These are phyloP conservation scores for Verticillium tricorpus DNA, from an alignment of 2,329 filamentous ascomycete genomes.

Conservation along the genomic window DNA sequence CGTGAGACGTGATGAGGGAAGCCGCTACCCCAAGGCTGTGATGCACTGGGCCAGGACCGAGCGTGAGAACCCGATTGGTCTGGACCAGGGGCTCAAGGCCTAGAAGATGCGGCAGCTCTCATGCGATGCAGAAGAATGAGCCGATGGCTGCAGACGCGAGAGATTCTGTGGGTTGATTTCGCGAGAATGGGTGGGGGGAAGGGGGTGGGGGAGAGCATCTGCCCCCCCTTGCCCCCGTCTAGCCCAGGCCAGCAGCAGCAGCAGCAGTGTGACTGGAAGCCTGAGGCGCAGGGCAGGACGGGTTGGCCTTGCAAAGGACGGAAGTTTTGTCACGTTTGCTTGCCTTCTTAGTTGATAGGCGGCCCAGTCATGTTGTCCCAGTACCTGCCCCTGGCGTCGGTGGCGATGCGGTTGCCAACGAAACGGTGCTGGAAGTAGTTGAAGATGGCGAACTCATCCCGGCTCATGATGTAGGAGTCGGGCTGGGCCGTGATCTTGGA, in stretches of 20 bases:
- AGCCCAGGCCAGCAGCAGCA: neutral
- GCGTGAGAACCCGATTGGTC: neutral
- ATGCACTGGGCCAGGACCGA: neutral
- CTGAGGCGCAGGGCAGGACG: neutral
- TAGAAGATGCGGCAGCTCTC: neutral
- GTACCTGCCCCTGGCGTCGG: conserved; percentile 45
- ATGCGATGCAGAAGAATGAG: neutral
- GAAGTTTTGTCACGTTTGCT: neutral
- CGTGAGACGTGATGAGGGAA: neutral
- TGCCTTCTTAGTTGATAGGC: neutral
- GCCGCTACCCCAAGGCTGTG: neutral
- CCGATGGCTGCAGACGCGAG: neutral
- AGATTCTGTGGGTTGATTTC: neutral
- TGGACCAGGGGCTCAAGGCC: neutral
- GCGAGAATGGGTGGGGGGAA: neutral
- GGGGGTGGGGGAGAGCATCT: neutral
- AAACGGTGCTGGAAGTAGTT: conserved; percentile 76
- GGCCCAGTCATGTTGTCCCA: conserved; percentile 41
- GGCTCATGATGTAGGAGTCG: conserved; percentile 65
- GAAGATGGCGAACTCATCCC: conserved; percentile 80
- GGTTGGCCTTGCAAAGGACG: neutral
- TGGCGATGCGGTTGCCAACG: conserved; percentile 42
- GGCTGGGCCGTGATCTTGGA: conserved; percentile 59
- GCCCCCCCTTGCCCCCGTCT: neutral
- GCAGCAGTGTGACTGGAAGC: neutral